A percentile compares a stretch with the other conserved stretches of the same genome.
These are phyloP conservation scores for Sequoia sempervirens DNA, from an alignment of 75 land plant genomes.

Conservation along the genomic window DNA sequence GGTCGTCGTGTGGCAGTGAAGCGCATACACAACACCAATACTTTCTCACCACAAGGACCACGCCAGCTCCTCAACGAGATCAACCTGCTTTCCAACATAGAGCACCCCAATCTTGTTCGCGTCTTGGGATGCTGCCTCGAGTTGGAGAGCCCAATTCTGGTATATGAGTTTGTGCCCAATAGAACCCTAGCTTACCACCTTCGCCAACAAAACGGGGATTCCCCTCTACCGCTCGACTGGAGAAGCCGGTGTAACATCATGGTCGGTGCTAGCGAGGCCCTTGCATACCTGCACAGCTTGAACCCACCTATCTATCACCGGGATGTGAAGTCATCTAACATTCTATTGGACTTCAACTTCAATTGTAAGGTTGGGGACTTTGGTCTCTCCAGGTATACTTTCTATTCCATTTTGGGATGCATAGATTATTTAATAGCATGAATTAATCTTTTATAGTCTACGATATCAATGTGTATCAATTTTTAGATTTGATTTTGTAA, in stretches of 20 bases:
- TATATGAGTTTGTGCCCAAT: constrained; percentile 33
- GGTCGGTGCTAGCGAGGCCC: constrained; percentile 12
- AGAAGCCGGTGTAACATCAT: constrained; percentile 3
- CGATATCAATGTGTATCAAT: too few species aligned
- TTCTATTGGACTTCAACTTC: constrained; percentile 10
- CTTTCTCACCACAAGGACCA: neutral
- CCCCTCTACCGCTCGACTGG: constrained; percentile 12
- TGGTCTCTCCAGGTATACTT: constrained; percentile 11
- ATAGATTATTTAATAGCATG: too few species aligned
- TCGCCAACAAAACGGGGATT: neutral
- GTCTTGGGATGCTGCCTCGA: constrained; percentile 33
- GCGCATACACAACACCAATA: neutral
- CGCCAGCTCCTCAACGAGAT: constrained; percentile 27
- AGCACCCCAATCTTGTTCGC: constrained; percentile 20
- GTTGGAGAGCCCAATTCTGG: constrained; percentile 16
- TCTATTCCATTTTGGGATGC: too few species aligned
- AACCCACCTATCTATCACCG: constrained; percentile 23
- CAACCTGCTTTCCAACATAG: constrained; percentile 16
- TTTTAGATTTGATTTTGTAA: too few species aligned
- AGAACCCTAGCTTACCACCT: constrained; percentile 21
- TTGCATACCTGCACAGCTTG: constrained; percentile 15
- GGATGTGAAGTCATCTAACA: constrained; percentile 20
- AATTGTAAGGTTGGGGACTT: constrained; percentile 19
- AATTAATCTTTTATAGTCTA: too few species aligned
- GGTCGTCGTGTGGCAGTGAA: constrained; percentile 28